A percentile compares a stretch with the other conserved stretches of the same genome.
Conservation (phyloP, 257 asterid species). For the Perilla frutescens region DNA sequence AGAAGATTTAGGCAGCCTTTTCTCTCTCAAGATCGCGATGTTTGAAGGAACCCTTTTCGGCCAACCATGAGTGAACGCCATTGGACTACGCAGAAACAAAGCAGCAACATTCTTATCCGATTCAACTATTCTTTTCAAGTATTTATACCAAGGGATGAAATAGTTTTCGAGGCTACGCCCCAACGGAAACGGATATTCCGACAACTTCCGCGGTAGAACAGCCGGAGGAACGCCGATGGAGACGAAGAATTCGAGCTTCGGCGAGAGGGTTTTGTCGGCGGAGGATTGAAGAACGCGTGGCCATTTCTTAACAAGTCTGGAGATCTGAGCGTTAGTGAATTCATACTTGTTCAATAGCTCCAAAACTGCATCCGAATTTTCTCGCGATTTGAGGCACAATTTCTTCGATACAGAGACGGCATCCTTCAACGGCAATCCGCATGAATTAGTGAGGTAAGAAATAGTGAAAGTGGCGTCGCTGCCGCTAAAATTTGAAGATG, state of each 20-base stretch:
- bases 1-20: constrained; percentile 25
- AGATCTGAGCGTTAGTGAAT: constrained; percentile 31
- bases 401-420: constrained; percentile 24
- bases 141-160: constrained; percentile 35
- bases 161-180: constrained; percentile 20
- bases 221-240: constrained; percentile 37
- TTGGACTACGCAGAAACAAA: not conserved
- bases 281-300: constrained; percentile 12
- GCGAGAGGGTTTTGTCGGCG: constrained; percentile 33
- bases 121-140: constrained; percentile 18
- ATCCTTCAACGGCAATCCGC: constrained; percentile 34
- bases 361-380: constrained; percentile 14
- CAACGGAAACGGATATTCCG: not conserved
- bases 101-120: constrained; percentile 20
- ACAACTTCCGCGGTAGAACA: not conserved
- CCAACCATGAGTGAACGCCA: constrained; percentile 5
- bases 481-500: not conserved
- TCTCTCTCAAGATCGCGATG: constrained; percentile 13
- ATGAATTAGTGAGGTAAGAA: constrained; percentile 32
- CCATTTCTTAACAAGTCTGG: constrained; percentile 19
- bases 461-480: constrained; percentile 28
- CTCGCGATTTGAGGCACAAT: constrained; percentile 14
- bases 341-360: constrained; percentile 31
- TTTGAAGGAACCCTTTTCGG: not conserved
- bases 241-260: constrained; percentile 41